Evolutionary conservation across 192 early-diverging fungal species (phyloP), one percentile per base, ranked within the genome.

Genomic region (Coemansia sp.): DNA sequence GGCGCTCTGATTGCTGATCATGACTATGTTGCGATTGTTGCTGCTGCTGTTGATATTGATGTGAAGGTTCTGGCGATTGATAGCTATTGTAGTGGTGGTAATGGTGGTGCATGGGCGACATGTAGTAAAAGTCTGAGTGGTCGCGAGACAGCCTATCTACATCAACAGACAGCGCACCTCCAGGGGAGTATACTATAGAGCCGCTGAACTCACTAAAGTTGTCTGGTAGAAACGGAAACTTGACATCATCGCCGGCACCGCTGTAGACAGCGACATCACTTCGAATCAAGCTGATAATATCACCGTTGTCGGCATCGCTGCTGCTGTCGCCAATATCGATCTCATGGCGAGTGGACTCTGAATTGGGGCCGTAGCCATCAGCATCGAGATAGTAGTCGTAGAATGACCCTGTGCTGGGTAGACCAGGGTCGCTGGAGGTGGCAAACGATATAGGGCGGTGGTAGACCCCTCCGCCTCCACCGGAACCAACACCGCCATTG

Each of bases 141-240:
- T 62, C 55, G 8, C 40, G 46, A n/a, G 57, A 61, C 5, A 42
- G 33, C 5, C 53, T 14, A 15, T 53, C 56, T 0, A 13, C 30
- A n/a, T 58, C 55, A 10, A 55, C n/a, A 3, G 46, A 48, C 17
- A 48, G 46, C 4, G 46, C 48, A 14, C 58, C 58, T 10, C 37
- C 50, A 4, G 66, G 53, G n/a, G 66, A 57, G 58, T 51, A 56
- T 6, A 68, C 55, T 10, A 53, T 41, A 0, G 66, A 55, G 1
- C 56, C 60, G 24, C 71, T 55, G 18, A 67, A 62, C 41, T 73
- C 71, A 51, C 71, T 73, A 10, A 67, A 54, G n/a, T 63, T 73
- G 38, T 73, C 71, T 0, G 58, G 49, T 47, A 61, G 42, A 14
- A 73, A 73, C 4, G 71, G 71, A n/a, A 73, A 73, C 37, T 73